Percentiles rank a stretch among this genome's conserved stretches.
Conservation (phyloP, 2,329 filamentous ascomycete species). For the Dactylellina sp. region DNA sequence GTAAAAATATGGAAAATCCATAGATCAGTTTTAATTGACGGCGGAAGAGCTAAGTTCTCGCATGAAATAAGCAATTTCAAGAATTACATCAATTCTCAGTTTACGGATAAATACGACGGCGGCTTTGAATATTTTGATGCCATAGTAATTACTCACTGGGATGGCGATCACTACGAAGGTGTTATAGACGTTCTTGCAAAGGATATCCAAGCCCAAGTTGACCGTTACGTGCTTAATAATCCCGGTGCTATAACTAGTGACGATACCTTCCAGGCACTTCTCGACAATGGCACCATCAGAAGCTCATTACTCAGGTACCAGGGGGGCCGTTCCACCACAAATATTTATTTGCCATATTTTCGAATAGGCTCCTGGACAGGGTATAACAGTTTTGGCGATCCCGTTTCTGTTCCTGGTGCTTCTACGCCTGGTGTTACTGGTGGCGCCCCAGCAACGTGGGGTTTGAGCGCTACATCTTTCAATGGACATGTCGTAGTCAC, state of each 20-base stretch:
- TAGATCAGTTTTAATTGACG: constrained; percentile 46
- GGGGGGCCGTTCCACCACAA: neutral
- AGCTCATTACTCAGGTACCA: constrained; percentile 10
- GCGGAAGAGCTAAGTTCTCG: constrained; percentile 11
- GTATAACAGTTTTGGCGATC: no score
- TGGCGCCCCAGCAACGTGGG: no score
- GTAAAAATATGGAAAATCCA: neutral
- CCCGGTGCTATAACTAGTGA: neutral
- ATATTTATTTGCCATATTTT: constrained; percentile 6
- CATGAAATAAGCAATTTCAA: no score
- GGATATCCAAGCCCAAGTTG: neutral
- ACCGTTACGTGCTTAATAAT: neutral
- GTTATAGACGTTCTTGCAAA: constrained; percentile 7
- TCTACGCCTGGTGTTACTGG: no score
- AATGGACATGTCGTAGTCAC: no score
- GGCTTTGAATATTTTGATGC: constrained; percentile 17
- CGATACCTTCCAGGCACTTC: neutral
- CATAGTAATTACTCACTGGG: constrained; percentile 55
- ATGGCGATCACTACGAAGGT: constrained; percentile 48
- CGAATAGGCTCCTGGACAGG: neutral
- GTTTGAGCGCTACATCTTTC: no score
- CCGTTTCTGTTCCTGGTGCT: no score
- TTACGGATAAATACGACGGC: neutral
- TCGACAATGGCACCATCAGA: neutral
- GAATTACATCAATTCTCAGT: no score